Conservation (phyloP, 2,329 filamentous ascomycete species). For the Alternaria ethzedia region DNA sequence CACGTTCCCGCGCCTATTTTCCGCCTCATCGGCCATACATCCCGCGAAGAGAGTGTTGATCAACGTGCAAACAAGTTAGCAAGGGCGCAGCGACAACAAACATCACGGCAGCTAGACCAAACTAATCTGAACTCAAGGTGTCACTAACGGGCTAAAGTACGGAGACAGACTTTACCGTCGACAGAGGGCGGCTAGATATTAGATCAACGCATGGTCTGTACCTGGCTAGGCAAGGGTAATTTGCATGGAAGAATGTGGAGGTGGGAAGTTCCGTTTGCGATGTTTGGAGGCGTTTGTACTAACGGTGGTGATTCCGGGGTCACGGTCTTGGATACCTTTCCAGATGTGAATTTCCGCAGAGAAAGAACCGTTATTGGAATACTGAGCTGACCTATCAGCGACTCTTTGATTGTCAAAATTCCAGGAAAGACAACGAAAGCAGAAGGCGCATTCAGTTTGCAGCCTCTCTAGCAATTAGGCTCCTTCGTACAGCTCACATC, state of each 20-base stretch:
- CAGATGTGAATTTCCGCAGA: not conserved
- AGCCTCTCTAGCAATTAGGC: not conserved
- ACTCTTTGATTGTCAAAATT: not conserved
- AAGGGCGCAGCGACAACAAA: not conserved
- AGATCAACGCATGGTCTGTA: not conserved
- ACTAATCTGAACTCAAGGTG: not conserved
- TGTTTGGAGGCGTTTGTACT: not conserved
- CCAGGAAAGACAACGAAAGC: too few species aligned
- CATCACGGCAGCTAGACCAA: not conserved
- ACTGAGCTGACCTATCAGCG: not conserved
- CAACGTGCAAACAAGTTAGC: not conserved
- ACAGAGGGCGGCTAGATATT: not conserved
- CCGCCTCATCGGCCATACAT: not conserved
- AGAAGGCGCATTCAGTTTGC: not conserved
- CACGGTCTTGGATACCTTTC: not conserved
- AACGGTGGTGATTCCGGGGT: not conserved
- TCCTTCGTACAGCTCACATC: not conserved
- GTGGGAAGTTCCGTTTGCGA: not conserved
- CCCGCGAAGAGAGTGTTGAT: not conserved
- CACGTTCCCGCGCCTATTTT: not conserved
- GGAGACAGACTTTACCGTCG: not conserved
- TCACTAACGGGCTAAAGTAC: not conserved
- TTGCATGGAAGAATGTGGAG: not conserved
- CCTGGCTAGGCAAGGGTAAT: not conserved
- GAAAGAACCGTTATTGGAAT: not conserved